These are phyloP conservation scores for Dioszegia hungarica DNA, from an alignment of 768 basidiomycete species.

Conservation along the genomic window DNA sequence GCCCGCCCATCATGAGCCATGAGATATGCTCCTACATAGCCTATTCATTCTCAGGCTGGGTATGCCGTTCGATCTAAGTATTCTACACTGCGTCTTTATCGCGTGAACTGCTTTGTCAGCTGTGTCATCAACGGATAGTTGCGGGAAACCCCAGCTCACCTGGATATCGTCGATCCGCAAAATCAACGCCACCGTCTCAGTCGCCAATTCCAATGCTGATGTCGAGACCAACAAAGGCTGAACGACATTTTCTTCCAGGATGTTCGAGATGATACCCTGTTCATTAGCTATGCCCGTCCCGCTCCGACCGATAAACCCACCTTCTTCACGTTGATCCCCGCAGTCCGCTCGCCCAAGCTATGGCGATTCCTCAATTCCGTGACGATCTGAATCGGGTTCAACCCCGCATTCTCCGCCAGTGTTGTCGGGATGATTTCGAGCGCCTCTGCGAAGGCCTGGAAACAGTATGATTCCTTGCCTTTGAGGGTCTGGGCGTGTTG, in stretches of 20 bases:
- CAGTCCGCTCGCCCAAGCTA: conserved; percentile 86
- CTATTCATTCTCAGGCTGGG: no score
- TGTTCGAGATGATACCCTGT: conserved; percentile 93
- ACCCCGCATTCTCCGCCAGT: conserved; percentile 93
- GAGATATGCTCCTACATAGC: no score
- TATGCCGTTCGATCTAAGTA: background rate
- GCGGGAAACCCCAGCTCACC: conserved; percentile 20
- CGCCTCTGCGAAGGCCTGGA: conserved; percentile 96
- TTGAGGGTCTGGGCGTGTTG: conserved; percentile 88
- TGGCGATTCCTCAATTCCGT: conserved; percentile 96
- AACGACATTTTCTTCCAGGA: conserved; percentile 93
- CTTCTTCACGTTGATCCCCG: conserved; percentile 97
- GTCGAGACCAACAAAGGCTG: conserved; percentile 93
- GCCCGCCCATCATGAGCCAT: no score
- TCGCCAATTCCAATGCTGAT: conserved; percentile 87
- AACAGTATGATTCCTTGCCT: conserved; percentile 98
- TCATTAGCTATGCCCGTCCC: conserved; percentile 1
- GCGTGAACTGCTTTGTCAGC: conserved; percentile 1
- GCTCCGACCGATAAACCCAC: conserved; percentile 52
- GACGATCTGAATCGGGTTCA: conserved; percentile 96
- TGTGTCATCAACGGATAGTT: background rate
- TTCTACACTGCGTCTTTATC: no score
- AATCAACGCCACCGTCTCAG: conserved; percentile 94
- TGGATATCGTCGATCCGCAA: conserved; percentile 78
- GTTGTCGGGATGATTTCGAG: conserved; percentile 97